These are phyloP conservation scores for Pachysolen tannophilus DNA, from an alignment of 805 yeast genomes.

Conservation along the genomic window DNA sequence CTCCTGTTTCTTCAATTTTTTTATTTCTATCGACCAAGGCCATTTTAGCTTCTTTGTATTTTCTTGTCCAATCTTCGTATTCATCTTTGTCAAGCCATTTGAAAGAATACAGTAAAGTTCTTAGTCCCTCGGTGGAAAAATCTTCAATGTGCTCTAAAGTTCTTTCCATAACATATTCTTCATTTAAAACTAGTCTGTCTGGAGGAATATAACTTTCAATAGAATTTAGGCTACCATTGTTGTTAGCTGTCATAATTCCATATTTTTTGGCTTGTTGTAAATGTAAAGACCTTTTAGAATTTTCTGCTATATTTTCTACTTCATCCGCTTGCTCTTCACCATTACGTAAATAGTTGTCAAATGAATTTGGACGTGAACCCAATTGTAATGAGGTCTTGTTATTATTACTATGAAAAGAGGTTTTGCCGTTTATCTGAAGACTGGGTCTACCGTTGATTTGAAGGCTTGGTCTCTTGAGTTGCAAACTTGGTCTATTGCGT, in stretches of 20 bases:
- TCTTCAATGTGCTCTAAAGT: conserved; percentile 90
- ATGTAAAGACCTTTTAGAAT: conserved; percentile 52
- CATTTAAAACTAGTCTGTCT: conserved; percentile 58
- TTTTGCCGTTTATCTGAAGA: no score
- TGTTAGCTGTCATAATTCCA: conserved; percentile 21
- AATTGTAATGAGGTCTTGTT: conserved; percentile 11
- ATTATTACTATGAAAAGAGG: conserved; percentile 7
- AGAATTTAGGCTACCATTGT: neutral
- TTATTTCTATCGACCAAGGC: conserved; percentile 59
- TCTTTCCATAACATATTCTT: conserved; percentile 69
- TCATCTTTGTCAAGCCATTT: conserved; percentile 55
- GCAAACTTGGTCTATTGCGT: conserved; percentile 17
- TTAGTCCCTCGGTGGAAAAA: conserved; percentile 88
- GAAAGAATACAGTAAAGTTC: conserved; percentile 82
- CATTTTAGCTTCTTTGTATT: conserved; percentile 70
- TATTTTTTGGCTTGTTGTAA: conserved; percentile 51
- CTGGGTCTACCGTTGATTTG: conserved; percentile 12
- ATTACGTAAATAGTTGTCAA: conserved; percentile 40
- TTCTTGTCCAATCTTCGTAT: conserved; percentile 58
- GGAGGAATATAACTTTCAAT: conserved; percentile 32
- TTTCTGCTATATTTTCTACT: conserved; percentile 41
- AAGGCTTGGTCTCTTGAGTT: conserved; percentile 21
- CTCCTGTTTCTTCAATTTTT: conserved; percentile 68
- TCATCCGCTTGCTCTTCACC: conserved; percentile 41
- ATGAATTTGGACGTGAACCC: conserved; percentile 22